Evolutionary conservation across 345 rosid species (phyloP), one percentile per base, ranked within the genome.

Genomic region (Linum tenue): DNA sequence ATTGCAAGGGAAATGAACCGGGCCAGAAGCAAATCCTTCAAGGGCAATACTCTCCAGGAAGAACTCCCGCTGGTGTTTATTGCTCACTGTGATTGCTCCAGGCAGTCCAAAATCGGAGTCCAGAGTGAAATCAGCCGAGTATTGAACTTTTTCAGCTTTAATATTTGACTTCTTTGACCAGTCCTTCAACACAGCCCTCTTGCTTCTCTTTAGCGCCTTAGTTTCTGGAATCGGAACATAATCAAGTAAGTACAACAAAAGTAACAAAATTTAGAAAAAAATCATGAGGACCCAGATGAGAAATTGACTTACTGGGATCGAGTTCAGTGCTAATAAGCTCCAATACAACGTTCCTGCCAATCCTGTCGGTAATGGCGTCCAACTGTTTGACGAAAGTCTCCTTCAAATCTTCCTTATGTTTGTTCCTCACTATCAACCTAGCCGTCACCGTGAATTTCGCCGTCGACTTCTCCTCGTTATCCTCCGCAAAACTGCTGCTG

Each of bases 41-140:
- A 95, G 72, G 39, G 88, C 89, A 61, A 95, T 95, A 35, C 77
- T 81, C 80, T 95, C 99, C 67, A 95, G 65, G 67, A 85, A 95
- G 43, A 95, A 88, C 83, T 91, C 99, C 60, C 79, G 78, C 51
- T 87, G 97, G 60, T 95, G 99, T 75, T 88, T 95, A 73, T 95
- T 95, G 37, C 73, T 78, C 64, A 95, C 87, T 5, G 78, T 80
- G 79, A 95, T 82, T 22, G 99, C 99, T 66, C 99, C 99, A 36
- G 96, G 95, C 11, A 76, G 67, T 8, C 99, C 96, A 59, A 95
- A 89, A 53, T 75, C 64, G 1, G 97, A 79, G 61, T 83, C 90
- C 67, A 95, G 86, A 3, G 68, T 70, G 74, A 95, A 89, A 64
- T 91, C 97, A 39, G 96, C 96, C 11, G 84, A 79, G 76, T 95